phyloP scores from a whole-genome alignment of 495 filamentous ascomycete species.

The Penicillium parvum region DNA sequence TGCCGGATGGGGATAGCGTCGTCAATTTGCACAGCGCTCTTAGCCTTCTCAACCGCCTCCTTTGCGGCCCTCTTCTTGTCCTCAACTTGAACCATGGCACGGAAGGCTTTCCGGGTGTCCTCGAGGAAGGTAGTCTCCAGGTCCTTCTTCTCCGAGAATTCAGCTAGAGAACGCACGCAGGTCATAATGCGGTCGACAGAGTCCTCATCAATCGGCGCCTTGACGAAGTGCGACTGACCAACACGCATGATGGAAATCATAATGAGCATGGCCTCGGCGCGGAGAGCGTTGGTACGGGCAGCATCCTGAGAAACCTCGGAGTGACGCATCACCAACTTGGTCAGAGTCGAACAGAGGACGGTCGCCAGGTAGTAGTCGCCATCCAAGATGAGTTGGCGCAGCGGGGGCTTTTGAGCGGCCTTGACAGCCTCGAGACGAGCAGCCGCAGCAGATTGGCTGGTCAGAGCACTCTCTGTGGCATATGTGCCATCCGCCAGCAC shows the following conservation, averaged over 20 bases:
- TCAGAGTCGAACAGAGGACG: slow-evolving; percentile 89
- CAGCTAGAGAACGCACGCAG: slow-evolving; percentile 86
- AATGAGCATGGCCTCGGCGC: slow-evolving; percentile 97
- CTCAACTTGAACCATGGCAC: slow-evolving; percentile 96
- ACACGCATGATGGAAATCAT: slow-evolving; percentile 99
- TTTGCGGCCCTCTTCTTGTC: slow-evolving; percentile 95
- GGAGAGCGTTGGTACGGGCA: slow-evolving; percentile 87
- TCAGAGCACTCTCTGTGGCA: slow-evolving; percentile 93
- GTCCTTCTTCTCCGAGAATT: slow-evolving; percentile 84
- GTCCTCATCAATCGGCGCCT: slow-evolving; percentile 95
- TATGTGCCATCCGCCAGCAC: slow-evolving; percentile 97
- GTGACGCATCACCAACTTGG: slow-evolving; percentile 97
- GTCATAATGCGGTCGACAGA: slow-evolving; percentile 97
- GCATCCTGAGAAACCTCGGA: slow-evolving; percentile 85
- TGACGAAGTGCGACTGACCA: slow-evolving; percentile 96
- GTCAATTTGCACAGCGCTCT: slow-evolving; percentile 91
- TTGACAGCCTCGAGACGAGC: slow-evolving; percentile 96
- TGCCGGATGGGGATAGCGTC: slow-evolving; percentile 91
- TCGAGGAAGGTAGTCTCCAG: slow-evolving; percentile 91
- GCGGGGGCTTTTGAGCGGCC: slow-evolving; percentile 91
- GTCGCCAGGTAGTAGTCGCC: slow-evolving; percentile 97
- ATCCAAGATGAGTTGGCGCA: slow-evolving; percentile 92
- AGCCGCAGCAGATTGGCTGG: slow-evolving; percentile 81
- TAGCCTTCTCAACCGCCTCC: slow-evolving; percentile 85
- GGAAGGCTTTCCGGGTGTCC: slow-evolving; percentile 93